A percentile compares a stretch with the other conserved stretches of the same genome.
Conservation (phyloP, 208 protist genomes). For the Crithidia bombi region DNA sequence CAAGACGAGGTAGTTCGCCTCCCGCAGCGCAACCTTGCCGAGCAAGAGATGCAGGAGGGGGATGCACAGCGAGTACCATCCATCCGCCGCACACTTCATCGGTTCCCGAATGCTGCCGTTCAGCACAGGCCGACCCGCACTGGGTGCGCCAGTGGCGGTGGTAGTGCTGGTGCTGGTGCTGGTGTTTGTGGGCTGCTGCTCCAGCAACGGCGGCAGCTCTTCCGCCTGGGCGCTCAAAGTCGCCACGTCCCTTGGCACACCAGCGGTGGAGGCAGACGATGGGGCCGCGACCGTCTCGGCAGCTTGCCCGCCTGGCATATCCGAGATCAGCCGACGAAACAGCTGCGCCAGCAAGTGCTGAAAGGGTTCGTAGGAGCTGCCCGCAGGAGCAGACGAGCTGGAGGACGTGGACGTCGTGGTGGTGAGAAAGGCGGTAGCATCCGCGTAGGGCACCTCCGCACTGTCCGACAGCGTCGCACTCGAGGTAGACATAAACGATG, state of each 20-base stretch:
- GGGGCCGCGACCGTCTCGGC: background rate
- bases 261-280: background rate
- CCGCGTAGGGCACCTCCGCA: constrained; percentile 2
- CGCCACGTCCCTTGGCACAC: background rate
- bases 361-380: constrained; percentile 7
- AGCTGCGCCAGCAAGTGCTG: constrained; percentile 29
- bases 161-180: background rate
- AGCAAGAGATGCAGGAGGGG: constrained; percentile 35
- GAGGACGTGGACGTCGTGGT: background rate
- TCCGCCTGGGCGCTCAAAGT: background rate
- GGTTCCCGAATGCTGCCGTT: constrained; percentile 23
- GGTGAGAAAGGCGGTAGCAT: background rate
- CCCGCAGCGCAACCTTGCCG: constrained; percentile 24
- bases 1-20: constrained; percentile 33
- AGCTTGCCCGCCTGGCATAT: background rate
- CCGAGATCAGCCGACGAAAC: constrained; percentile 7
- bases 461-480: background rate
- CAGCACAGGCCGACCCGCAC: background rate
- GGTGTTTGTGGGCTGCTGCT: background rate
- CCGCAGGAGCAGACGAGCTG: background rate
- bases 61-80: constrained; percentile 31
- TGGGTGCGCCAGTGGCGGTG: background rate
- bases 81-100: constrained; percentile 21
- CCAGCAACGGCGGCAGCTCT: background rate
- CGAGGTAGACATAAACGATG: constrained; percentile 26